phyloP scores from a whole-genome alignment of 306 rosid species.

The Alnus glutinosa region DNA sequence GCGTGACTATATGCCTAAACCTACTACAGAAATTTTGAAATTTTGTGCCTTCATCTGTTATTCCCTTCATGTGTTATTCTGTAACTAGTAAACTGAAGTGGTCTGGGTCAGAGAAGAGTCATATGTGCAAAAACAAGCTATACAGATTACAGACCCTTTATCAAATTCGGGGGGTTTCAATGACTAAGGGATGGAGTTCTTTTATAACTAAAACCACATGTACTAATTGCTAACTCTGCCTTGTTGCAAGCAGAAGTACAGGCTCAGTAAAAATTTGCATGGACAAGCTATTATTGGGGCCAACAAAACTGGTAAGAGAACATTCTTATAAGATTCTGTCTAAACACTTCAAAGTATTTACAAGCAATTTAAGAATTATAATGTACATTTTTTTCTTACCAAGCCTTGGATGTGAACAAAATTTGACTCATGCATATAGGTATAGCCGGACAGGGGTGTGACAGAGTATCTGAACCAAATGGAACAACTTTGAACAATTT shows the following conservation, averaged over 20 bases:
- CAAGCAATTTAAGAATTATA: constrained; percentile 1
- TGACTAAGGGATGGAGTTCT: neutral
- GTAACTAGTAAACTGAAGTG: neutral
- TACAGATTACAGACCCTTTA: neutral
- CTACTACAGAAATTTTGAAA: neutral
- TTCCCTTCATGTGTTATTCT: neutral
- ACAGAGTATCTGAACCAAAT: constrained; percentile 53
- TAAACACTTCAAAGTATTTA: constrained; percentile 17
- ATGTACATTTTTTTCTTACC: neutral
- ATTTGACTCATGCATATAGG: constrained; percentile 28
- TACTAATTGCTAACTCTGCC: constrained; percentile 11
- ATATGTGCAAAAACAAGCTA: neutral
- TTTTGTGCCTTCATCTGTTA: neutral
- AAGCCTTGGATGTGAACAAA: constrained; percentile 22
- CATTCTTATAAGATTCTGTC: neutral
- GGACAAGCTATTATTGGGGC: constrained; percentile 59
- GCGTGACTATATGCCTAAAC: neutral
- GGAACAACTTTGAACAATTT: constrained; percentile 56
- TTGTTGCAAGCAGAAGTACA: constrained; percentile 64
- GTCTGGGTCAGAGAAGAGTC: constrained; percentile 1
- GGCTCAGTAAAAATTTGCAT: constrained; percentile 71
- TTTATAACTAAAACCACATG: neutral
- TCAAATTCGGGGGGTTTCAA: neutral
- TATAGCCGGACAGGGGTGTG: constrained; percentile 37
- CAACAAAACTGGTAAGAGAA: constrained; percentile 57